These are phyloP conservation scores for Suillus luteus DNA, from an alignment of 768 basidiomycete genomes.

Conservation along the genomic window DNA sequence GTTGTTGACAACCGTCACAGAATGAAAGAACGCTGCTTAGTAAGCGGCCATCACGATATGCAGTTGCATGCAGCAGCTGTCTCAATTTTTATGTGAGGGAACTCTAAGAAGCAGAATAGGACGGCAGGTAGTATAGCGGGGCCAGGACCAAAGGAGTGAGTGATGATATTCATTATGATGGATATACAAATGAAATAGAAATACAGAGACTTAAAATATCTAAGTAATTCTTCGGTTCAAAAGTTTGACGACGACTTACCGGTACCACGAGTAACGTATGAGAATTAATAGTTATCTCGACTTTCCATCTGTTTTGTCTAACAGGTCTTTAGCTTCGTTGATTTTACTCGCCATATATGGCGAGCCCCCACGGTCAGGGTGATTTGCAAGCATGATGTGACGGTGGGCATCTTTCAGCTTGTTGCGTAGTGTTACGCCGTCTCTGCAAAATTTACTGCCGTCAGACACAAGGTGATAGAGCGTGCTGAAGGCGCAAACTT, in stretches of 20 bases:
- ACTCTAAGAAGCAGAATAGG: background rate
- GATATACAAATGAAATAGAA: slow-evolving; percentile 18
- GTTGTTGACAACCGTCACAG: background rate
- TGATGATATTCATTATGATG: slow-evolving; percentile 22
- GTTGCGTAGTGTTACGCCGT: slow-evolving; percentile 71
- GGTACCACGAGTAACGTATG: background rate
- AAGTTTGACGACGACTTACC: slow-evolving; percentile 1
- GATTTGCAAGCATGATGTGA: slow-evolving; percentile 96
- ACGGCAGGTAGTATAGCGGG: background rate
- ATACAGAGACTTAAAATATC: slow-evolving; percentile 21
- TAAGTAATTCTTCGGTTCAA: slow-evolving; percentile 15
- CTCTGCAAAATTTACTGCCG: slow-evolving; percentile 49
- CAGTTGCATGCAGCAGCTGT: background rate
- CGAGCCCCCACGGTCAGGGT: slow-evolving; percentile 98
- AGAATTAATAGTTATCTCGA: slow-evolving; percentile 20
- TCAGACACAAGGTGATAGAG: slow-evolving; percentile 5
- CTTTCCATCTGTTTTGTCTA: slow-evolving; percentile 77
- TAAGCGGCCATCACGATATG: background rate
- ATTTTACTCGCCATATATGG: slow-evolving; percentile 98
- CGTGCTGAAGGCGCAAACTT: slow-evolving; percentile 52
- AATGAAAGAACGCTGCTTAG: background rate
- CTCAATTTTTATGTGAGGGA: background rate
- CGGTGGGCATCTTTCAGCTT: slow-evolving; percentile 94
- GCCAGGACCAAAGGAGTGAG: slow-evolving; percentile 1
- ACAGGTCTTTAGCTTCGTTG: slow-evolving; percentile 93